phyloP scores from a whole-genome alignment of 768 basidiomycete species.

The Boletus huronensis region DNA sequence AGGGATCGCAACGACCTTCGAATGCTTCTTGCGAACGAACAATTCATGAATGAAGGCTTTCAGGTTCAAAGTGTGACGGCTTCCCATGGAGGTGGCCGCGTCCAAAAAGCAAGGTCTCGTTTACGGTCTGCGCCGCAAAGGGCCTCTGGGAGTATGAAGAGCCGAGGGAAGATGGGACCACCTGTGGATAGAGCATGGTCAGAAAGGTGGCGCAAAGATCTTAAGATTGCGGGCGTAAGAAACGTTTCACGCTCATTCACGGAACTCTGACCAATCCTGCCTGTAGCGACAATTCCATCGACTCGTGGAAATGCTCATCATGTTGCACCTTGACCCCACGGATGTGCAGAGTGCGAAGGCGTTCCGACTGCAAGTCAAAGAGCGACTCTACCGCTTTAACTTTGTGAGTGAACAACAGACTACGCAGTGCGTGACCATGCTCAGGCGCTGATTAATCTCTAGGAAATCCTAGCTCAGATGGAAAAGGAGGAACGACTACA shows the following conservation, averaged over 20 bases:
- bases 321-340: conserved; percentile 61
- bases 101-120: conserved; percentile 38
- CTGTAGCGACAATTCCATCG: conserved; percentile 89
- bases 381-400: conserved; percentile 92
- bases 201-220: conserved; percentile 73
- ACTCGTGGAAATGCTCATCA: conserved; percentile 85
- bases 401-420: conserved; percentile 54
- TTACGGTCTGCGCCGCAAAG: conserved; percentile 28
- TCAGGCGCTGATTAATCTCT: neutral
- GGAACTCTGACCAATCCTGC: neutral
- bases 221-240: conserved; percentile 86
- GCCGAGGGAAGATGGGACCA: conserved; percentile 67
- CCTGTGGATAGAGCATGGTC: conserved; percentile 75
- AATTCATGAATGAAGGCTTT: conserved; percentile 72
- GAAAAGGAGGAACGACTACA: conserved; percentile 83
- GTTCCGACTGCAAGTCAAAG: conserved; percentile 90
- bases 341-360: conserved; percentile 55
- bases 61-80: conserved; percentile 34
- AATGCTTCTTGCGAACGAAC: conserved; percentile 62
- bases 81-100: conserved; percentile 48
- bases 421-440: neutral
- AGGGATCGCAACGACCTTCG: conserved; percentile 87
- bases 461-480: conserved; percentile 87
- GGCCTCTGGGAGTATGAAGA: conserved; percentile 17
- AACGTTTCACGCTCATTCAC: neutral